Conservation (phyloP, 148 eudicot species). For the Heliamphora exappendiculata region DNA sequence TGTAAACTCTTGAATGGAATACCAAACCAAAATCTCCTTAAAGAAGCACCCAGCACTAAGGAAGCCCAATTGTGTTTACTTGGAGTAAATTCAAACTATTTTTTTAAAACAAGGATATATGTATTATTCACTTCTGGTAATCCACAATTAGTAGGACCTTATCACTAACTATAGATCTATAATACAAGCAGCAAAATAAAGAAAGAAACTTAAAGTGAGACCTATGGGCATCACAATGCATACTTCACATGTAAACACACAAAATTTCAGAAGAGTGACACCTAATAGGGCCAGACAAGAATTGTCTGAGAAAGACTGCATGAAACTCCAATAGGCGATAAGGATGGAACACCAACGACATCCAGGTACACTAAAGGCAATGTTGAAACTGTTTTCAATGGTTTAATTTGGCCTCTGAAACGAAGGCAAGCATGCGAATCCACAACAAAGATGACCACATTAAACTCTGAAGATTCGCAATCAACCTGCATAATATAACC, state of each 20-base stretch:
- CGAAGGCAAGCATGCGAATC: not conserved
- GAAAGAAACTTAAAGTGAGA: not conserved
- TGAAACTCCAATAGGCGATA: not conserved
- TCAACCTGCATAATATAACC: not conserved
- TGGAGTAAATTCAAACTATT: not conserved
- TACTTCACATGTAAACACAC: not conserved
- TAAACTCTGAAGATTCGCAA: not conserved
- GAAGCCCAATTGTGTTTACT: not conserved
- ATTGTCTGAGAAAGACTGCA: not conserved
- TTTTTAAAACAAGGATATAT: not conserved
- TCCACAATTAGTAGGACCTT: not conserved
- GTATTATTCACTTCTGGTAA: not conserved
- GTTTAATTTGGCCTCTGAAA: conserved; percentile 1
- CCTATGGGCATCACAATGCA: not conserved
- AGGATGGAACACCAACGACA: not conserved
- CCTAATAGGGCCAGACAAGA: not conserved
- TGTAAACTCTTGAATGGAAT: not conserved
- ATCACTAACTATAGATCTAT: not conserved
- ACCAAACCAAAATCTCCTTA: too few species aligned
- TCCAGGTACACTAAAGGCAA: not conserved
- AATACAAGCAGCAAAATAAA: not conserved
- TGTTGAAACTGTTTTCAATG: not conserved
- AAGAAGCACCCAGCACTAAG: too few species aligned
- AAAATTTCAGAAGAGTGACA: not conserved
- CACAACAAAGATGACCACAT: not conserved